Percentiles rank a stretch among this genome's conserved stretches.
These are phyloP conservation scores for Aspergillus japonicus DNA, from an alignment of 2,329 filamentous ascomycete genomes.

Conservation along the genomic window DNA sequence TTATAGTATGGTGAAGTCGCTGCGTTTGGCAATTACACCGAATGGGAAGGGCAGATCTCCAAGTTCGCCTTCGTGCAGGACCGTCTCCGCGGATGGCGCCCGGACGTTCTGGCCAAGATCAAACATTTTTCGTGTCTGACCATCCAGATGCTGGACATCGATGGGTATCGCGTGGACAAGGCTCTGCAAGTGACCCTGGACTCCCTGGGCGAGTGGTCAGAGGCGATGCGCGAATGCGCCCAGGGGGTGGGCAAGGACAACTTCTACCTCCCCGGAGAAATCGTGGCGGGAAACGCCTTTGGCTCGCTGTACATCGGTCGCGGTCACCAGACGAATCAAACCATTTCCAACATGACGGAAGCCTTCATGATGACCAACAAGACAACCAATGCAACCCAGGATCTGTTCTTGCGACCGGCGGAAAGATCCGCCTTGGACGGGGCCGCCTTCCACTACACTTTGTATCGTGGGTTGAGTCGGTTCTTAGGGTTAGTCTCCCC, in stretches of 20 bases:
- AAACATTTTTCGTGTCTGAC: conserved; percentile 62
- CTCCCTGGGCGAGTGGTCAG: conserved; percentile 57
- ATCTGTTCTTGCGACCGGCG: conserved; percentile 52
- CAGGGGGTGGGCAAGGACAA: conserved; percentile 56
- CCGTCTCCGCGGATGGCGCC: conserved; percentile 62
- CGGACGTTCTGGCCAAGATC: conserved; percentile 56
- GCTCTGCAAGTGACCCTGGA: conserved; percentile 63
- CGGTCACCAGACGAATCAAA: conserved; percentile 56
- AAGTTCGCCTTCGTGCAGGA: conserved; percentile 68
- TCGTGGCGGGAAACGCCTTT: conserved; percentile 60
- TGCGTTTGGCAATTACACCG: conserved; percentile 61
- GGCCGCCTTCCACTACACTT: conserved; percentile 61
- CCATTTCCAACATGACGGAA: conserved; percentile 48
- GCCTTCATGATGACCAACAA: conserved; percentile 30
- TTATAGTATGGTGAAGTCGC: conserved; percentile 57
- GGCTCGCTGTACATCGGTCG: conserved; percentile 62
- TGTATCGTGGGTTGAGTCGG: conserved; percentile 58
- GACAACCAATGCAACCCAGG: not conserved
- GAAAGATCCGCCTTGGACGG: conserved; percentile 56
- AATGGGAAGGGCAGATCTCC: conserved; percentile 62
- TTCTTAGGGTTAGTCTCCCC: conserved; percentile 48
- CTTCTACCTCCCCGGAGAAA: conserved; percentile 63
- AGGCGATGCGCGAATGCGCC: conserved; percentile 57
- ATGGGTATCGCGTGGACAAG: conserved; percentile 66
- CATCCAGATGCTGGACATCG: conserved; percentile 60